Conservation (phyloP, 2,329 filamentous ascomycete species). For the Pestalotiopsis sp. region DNA sequence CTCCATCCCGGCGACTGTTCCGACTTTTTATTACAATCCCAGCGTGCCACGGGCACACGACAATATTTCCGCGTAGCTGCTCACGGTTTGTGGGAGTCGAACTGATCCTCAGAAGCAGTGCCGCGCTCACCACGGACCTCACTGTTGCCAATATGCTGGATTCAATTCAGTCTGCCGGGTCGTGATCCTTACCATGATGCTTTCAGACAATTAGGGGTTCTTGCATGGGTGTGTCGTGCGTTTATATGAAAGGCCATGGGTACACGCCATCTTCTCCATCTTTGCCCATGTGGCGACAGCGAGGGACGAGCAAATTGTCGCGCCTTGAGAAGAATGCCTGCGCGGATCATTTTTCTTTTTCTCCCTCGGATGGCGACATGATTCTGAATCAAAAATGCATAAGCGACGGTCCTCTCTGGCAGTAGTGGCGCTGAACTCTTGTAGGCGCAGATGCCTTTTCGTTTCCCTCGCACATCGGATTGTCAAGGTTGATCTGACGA, state of each 20-base stretch:
- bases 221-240: neutral
- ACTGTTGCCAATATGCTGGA: no score
- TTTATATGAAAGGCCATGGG: neutral
- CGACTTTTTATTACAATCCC: neutral
- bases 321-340: slow-evolving; percentile 4
- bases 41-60: neutral
- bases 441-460: neutral
- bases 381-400: neutral
- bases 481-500: neutral
- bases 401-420: neutral
- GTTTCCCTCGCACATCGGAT: neutral
- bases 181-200: neutral
- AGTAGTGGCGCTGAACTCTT: neutral
- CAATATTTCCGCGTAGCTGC: neutral
- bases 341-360: neutral
- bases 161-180: no score
- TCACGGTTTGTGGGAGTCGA: no score
- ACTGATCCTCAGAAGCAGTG: no score
- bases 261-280: neutral
- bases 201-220: neutral
- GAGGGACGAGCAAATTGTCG: neutral
- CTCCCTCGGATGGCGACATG: neutral
- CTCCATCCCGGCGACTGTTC: neutral
- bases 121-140: no score
- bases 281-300: neutral